Evolutionary conservation across 495 filamentous ascomycete species (phyloP).

Genomic region (Aspergillus coremiiformis): DNA sequence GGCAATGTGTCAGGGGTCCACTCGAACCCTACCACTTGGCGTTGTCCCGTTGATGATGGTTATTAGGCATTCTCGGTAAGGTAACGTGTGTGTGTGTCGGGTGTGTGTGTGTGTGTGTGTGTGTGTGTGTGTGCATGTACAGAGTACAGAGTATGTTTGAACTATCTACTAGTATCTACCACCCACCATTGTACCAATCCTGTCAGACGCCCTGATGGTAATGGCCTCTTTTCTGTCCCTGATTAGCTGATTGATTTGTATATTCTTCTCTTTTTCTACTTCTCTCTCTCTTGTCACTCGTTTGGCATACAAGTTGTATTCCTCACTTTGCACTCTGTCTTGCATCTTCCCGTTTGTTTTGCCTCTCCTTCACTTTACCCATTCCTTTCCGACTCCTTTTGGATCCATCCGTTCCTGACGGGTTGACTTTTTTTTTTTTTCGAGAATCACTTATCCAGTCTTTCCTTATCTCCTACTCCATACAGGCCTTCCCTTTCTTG

Average conservation of each 20-base stretch:
- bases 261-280: neutral
- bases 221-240: neutral
- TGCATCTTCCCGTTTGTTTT: neutral
- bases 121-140: too few species aligned
- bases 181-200: neutral
- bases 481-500: neutral
- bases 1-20: slow-evolving; percentile 11
- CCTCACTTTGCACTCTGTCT: neutral
- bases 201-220: neutral
- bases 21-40: slow-evolving; percentile 3
- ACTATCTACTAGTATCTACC: too few species aligned
- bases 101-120: too few species aligned
- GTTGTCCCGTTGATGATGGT: slow-evolving; percentile 1
- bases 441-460: neutral
- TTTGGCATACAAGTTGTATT: neutral
- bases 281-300: neutral
- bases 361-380: neutral
- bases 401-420: neutral
- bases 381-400: neutral
- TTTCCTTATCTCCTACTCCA: neutral
- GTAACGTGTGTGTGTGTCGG: too few species aligned
- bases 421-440: neutral
- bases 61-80: neutral
- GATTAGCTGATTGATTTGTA: neutral
- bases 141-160: too few species aligned